These are phyloP conservation scores for Fabrea salina DNA, from an alignment of 169 alveolate genomes.

Conservation along the genomic window DNA sequence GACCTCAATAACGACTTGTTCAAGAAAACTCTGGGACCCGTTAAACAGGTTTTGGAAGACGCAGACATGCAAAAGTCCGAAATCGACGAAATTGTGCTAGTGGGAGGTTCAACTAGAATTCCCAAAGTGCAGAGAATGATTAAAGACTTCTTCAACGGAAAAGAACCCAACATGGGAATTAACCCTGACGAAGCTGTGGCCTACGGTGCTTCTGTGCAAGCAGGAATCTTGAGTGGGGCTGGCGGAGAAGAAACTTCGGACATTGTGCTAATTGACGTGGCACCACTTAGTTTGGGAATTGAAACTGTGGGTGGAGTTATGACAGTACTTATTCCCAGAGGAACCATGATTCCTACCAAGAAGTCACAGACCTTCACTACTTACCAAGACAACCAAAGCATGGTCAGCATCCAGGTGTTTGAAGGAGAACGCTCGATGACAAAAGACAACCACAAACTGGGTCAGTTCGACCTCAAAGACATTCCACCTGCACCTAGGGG, in stretches of 20 bases:
- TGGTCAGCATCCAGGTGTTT: conserved; percentile 92
- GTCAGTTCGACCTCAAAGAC: conserved; percentile 94
- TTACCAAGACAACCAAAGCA: conserved; percentile 93
- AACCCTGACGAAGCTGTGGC: conserved; percentile 97
- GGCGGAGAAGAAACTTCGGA: conserved; percentile 87
- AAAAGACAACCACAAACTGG: conserved; percentile 95
- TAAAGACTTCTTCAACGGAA: conserved; percentile 91
- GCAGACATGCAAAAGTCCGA: conserved; percentile 86
- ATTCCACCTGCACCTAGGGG: conserved; percentile 97
- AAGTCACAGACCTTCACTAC: conserved; percentile 94
- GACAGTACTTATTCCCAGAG: conserved; percentile 92
- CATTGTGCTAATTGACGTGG: conserved; percentile 91
- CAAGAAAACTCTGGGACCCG: conserved; percentile 88
- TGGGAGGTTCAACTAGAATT: conserved; percentile 95
- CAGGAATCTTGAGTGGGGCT: conserved; percentile 71
- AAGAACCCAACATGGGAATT: conserved; percentile 90
- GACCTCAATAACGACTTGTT: conserved; percentile 87
- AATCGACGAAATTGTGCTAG: conserved; percentile 95
- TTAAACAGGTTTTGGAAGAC: conserved; percentile 86
- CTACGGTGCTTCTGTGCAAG: conserved; percentile 97
- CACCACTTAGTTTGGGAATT: conserved; percentile 95
- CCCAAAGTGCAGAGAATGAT: conserved; percentile 91
- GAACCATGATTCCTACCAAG: conserved; percentile 95
- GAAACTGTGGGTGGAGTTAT: conserved; percentile 97
- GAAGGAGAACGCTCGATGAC: conserved; percentile 98